These are phyloP conservation scores for Lipomyces oligophaga DNA, from an alignment of 805 yeast species.

Conservation along the genomic window DNA sequence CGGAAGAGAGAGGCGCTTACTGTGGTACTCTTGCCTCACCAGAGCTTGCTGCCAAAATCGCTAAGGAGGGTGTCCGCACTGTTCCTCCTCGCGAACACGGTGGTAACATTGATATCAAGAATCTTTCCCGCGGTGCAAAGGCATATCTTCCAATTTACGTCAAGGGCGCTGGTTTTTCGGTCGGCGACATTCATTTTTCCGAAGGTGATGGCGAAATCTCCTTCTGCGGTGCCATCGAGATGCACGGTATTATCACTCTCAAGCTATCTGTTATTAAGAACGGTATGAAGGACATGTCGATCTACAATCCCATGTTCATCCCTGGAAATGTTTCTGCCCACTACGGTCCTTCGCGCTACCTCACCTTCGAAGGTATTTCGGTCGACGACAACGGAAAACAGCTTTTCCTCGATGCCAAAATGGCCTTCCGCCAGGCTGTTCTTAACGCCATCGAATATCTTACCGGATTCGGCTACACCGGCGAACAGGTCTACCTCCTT, in stretches of 20 bases:
- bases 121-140: slow-evolving; percentile 48
- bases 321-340: slow-evolving; percentile 49
- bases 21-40: slow-evolving; percentile 41
- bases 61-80: slow-evolving; percentile 47
- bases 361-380: slow-evolving; percentile 53
- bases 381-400: slow-evolving; percentile 49
- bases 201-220: slow-evolving; percentile 58
- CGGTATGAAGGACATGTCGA: slow-evolving; percentile 43
- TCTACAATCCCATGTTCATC: slow-evolving; percentile 47
- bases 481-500: slow-evolving; percentile 48
- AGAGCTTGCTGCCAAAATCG: slow-evolving; percentile 38
- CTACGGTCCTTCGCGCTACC: slow-evolving; percentile 48
- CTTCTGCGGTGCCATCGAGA: slow-evolving; percentile 54
- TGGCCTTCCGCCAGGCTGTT: slow-evolving; percentile 51
- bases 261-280: slow-evolving; percentile 42
- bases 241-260: slow-evolving; percentile 48
- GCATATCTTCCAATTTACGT: slow-evolving; percentile 49
- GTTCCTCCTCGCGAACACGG: slow-evolving; percentile 49
- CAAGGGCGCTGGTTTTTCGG: slow-evolving; percentile 46
- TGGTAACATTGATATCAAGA: slow-evolving; percentile 53
- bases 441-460: slow-evolving; percentile 49
- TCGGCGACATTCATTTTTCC: slow-evolving; percentile 51
- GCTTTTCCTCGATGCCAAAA: slow-evolving; percentile 46
- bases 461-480: slow-evolving; percentile 49
- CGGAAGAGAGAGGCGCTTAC: slow-evolving; percentile 40